Percentiles rank a stretch among this genome's conserved stretches.
Conservation (phyloP, 768 basidiomycete species). For the Rubroboletus satanas region DNA sequence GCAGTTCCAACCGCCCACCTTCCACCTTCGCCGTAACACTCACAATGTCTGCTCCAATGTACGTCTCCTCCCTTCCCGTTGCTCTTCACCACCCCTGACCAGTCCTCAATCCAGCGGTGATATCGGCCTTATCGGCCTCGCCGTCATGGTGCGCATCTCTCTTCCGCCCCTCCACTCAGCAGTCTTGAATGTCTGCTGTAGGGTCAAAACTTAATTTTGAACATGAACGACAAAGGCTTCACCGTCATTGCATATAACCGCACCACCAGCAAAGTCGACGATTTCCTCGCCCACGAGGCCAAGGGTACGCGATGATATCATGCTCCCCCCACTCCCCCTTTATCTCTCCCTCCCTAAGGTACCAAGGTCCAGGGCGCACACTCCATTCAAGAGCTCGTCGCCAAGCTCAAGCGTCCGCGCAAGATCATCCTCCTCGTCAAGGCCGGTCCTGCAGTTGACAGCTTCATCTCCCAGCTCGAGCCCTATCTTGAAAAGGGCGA, state of each 20-base stretch:
- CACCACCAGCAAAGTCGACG: constrained; percentile 92
- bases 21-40: constrained; percentile 30
- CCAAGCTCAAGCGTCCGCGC: constrained; percentile 92
- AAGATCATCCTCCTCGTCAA: constrained; percentile 99
- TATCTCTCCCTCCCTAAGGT: constrained; percentile 46
- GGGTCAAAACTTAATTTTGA: constrained; percentile 96
- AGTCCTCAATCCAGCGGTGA: constrained; percentile 62
- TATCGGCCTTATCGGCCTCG: constrained; percentile 97
- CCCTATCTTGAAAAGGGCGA: constrained; percentile 93
- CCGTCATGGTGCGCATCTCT: constrained; percentile 80
- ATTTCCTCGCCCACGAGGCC: constrained; percentile 94
- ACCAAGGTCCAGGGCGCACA: constrained; percentile 95
- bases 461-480: constrained; percentile 85
- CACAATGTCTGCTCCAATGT: constrained; percentile 48
- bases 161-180: constrained; percentile 11
- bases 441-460: constrained; percentile 94
- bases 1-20: constrained; percentile 24
- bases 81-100: constrained; percentile 18
- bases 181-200: constrained; percentile 28
- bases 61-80: constrained; percentile 32
- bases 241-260: constrained; percentile 97
- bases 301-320: constrained; percentile 66
- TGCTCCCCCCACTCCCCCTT: constrained; percentile 14
- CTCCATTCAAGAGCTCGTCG: constrained; percentile 83
- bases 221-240: constrained; percentile 99